These are phyloP conservation scores for Cymbopogon citratus DNA, from an alignment of 176 grass and related monocot genomes.

Conservation along the genomic window DNA sequence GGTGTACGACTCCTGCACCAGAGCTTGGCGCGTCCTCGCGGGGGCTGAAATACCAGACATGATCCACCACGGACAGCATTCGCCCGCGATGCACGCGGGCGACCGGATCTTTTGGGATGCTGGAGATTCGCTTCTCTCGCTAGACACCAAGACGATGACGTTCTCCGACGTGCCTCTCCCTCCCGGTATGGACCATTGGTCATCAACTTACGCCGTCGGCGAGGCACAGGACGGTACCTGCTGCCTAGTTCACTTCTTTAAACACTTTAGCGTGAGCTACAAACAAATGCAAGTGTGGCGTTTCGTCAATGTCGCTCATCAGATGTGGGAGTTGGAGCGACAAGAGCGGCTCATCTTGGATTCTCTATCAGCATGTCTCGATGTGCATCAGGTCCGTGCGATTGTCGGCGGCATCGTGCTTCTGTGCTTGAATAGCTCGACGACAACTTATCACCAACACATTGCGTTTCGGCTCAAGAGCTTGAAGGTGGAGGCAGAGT, in stretches of 20 bases:
- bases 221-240: not conserved
- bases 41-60: not conserved
- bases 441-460: not conserved
- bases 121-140: not conserved
- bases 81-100: not conserved
- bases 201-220: not conserved
- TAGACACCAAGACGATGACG: not conserved
- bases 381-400: not conserved
- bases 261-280: accelerated
- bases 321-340: not conserved
- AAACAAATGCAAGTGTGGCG: not conserved
- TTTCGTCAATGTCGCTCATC: too few species aligned
- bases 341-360: not conserved
- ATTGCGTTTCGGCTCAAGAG: not conserved
- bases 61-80: not conserved
- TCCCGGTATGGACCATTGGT: not conserved
- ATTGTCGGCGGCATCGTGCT: not conserved
- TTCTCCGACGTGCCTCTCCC: not conserved
- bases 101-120: not conserved
- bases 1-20: not conserved
- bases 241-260: not conserved
- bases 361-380: not conserved
- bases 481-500: not conserved
- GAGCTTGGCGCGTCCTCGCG: not conserved
- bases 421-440: not conserved